A percentile compares a stretch with the other conserved stretches of the same genome.
phyloP scores from a whole-genome alignment of 495 filamentous ascomycete species.

The Parachaetomium inaequale region DNA sequence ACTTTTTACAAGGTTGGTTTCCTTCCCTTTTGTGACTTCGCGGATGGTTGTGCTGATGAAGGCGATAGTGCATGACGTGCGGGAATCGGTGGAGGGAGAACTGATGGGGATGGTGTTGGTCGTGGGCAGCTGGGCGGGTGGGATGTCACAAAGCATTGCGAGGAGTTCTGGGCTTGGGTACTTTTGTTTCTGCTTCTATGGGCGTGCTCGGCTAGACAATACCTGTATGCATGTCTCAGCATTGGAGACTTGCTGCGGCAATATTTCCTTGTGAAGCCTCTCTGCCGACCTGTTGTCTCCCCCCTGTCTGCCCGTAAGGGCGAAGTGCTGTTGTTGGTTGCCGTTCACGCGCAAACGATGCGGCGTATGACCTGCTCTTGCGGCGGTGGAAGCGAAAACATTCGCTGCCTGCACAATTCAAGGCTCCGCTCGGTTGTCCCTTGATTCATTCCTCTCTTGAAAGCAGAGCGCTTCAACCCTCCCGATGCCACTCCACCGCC shows the following conservation, averaged over 20 bases:
- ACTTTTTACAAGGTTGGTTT: constrained; percentile 77
- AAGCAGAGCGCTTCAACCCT: constrained; percentile 21
- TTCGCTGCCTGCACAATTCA: background rate
- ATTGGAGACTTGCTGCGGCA: background rate
- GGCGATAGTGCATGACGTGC: constrained; percentile 56
- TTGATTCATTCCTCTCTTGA: background rate
- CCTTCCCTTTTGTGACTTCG: background rate
- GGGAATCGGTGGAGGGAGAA: constrained; percentile 57
- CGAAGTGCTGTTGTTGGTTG: background rate
- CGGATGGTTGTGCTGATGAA: background rate
- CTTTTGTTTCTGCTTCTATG: background rate
- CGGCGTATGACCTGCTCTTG: background rate
- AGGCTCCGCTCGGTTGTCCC: background rate
- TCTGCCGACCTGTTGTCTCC: background rate
- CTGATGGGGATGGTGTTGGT: constrained; percentile 21
- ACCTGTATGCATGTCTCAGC: background rate
- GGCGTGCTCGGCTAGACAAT: background rate
- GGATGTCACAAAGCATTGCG: constrained; percentile 22
- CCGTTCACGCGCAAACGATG: too few relatives aligned
- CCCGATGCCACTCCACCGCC: constrained; percentile 46
- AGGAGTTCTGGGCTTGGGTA: constrained; percentile 25
- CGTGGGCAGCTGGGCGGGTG: background rate
- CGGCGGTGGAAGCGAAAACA: background rate
- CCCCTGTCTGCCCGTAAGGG: constrained; percentile 1
- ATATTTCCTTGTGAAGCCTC: background rate